Percentiles rank a stretch among this genome's conserved stretches.
These are phyloP conservation scores for Cadophora sp. DNA, from an alignment of 2,329 filamentous ascomycete species.

Conservation along the genomic window DNA sequence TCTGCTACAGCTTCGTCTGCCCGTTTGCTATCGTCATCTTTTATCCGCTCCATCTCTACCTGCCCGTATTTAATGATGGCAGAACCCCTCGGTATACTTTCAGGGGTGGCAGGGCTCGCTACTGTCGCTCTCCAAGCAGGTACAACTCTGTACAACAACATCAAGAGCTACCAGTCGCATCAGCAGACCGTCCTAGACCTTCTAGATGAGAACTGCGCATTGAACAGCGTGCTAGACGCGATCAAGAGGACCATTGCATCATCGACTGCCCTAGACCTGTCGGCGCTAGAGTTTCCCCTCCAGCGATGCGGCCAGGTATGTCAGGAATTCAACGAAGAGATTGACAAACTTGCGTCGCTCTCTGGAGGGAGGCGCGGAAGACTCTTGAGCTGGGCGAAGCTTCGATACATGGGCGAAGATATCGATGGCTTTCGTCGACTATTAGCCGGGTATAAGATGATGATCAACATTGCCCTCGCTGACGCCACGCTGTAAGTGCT, in stretches of 20 bases:
- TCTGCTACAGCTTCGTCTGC: too few relatives aligned
- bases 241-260: constrained; percentile 41
- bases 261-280: constrained; percentile 41
- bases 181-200: constrained; percentile 50
- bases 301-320: constrained; percentile 51
- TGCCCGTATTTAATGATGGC: too few relatives aligned
- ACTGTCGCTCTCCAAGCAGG: constrained; percentile 50
- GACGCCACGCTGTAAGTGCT: constrained; percentile 49
- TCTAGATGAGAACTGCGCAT: constrained; percentile 47
- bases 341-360: constrained; percentile 46
- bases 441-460: constrained; percentile 51
- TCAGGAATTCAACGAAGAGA: constrained; percentile 50
- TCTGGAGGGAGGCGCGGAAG: constrained; percentile 48
- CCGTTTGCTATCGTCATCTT: too few relatives aligned
- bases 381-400: constrained; percentile 53
- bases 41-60: too few relatives aligned
- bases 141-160: constrained; percentile 47
- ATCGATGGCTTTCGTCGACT: constrained; percentile 51
- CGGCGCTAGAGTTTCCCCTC: constrained; percentile 48
- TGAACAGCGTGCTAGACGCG: constrained; percentile 48
- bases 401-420: constrained; percentile 53
- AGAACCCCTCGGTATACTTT: neutral
- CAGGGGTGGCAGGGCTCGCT: constrained; percentile 34
- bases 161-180: constrained; percentile 49
- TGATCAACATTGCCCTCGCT: constrained; percentile 51